Evolutionary conservation across 2,329 filamentous ascomycete genomes (phyloP), one percentile per base, ranked within the genome.

Genomic region (Furcasterigmium sp.): DNA sequence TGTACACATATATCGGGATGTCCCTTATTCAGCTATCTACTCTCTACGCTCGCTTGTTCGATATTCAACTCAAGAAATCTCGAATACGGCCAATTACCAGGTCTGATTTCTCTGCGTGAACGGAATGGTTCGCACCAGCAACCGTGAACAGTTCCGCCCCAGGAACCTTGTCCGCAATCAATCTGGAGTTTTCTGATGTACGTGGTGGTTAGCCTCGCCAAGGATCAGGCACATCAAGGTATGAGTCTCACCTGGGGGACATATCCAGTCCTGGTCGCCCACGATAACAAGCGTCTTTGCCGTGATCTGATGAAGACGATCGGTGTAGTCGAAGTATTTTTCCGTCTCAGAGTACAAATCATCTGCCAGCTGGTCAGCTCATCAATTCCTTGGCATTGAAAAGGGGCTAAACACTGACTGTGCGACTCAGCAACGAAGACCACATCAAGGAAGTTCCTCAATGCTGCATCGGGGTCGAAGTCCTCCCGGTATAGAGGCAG

Each of bases 201-300:
- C 7, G 8, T 47, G 23, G 46, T n/a, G 17, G 2, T 19, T 8
- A 15, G 17, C 9, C 15, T 13, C 4, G 34, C 9, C 26, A 14
- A n/a, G 13, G n/a, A n/a, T n/a, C n/a, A n/a, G n/a, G n/a, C n/a
- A 9, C 9, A 23, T 10, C 14, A 8, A 8, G 29, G n/a, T n/a
- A 28, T 29, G 14, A 26, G 37, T 26, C 54, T 28, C 48, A 61
- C 58, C 56, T 23, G 56, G 56, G 3, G 64, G 62, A 30, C 64
- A 68, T 13, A 68, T 67, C 64, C 65, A 67, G 42, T 67, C 64
- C 42, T 59, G 53, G 3, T 58, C 57, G 3, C 64, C 64, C 4
- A 66, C 62, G 9, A 67, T 43, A 2, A 67, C 57, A 26, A 67
- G 46, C 0, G 63, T 64, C 34, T 57, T 60, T 11, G 62, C 60